phyloP scores from a whole-genome alignment of 2,329 filamentous ascomycete genomes.

The Clonostachys rhizophaga region DNA sequence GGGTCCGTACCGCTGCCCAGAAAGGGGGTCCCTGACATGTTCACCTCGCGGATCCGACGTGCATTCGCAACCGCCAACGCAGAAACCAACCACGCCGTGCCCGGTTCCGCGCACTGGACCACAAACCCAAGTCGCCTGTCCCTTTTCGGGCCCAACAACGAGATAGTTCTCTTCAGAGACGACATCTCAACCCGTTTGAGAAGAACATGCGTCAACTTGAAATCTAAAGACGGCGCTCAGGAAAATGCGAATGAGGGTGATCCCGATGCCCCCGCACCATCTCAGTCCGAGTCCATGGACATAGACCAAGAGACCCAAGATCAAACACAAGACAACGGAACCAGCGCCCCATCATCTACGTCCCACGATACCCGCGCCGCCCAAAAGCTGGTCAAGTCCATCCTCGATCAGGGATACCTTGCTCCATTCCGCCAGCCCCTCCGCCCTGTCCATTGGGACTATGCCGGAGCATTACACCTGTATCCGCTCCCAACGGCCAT shows the following conservation, averaged over 20 bases:
- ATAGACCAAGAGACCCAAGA: slow-evolving; percentile 18
- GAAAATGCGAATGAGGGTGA: slow-evolving; percentile 10
- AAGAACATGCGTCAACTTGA: slow-evolving; percentile 70
- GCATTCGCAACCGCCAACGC: slow-evolving; percentile 75
- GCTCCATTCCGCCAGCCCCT: slow-evolving; percentile 78
- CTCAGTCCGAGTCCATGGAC: slow-evolving; percentile 28
- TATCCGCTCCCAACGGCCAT: slow-evolving; percentile 86
- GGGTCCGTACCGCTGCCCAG: slow-evolving; percentile 66
- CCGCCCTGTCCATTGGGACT: slow-evolving; percentile 89
- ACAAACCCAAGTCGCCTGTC: slow-evolving; percentile 79
- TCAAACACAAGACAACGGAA: slow-evolving; percentile 1
- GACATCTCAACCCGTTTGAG: slow-evolving; percentile 78
- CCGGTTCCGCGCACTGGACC: slow-evolving; percentile 72
- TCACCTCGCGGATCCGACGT: slow-evolving; percentile 80
- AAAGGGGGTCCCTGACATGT: slow-evolving; percentile 76
- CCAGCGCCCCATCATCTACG: slow-evolving; percentile 2
- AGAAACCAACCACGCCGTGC: slow-evolving; percentile 43
- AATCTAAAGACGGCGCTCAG: slow-evolving; percentile 29
- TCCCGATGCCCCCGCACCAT: slow-evolving; percentile 3
- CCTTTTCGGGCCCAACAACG: slow-evolving; percentile 83
- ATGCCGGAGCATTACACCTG: slow-evolving; percentile 67
- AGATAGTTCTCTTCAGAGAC: slow-evolving; percentile 83
- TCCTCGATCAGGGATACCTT: slow-evolving; percentile 86
- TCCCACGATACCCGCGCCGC: slow-evolving; percentile 52
- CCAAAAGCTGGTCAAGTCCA: slow-evolving; percentile 79